Conservation (phyloP, 441 rosid species). For the Populus hybrid region DNA sequence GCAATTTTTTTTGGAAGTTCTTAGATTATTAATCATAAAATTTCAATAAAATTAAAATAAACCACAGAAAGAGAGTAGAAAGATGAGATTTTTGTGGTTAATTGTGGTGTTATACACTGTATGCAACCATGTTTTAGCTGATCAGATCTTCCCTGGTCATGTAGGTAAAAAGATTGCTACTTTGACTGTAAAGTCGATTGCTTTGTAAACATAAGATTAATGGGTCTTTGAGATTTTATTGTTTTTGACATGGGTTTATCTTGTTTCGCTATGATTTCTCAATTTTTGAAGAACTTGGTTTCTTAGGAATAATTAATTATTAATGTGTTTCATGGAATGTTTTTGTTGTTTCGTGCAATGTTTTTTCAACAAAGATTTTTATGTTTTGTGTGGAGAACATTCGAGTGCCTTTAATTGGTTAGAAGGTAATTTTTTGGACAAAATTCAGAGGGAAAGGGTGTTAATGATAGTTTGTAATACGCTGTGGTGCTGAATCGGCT, state of each 20-base stretch:
- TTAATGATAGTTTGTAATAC: neutral
- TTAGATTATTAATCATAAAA: neutral
- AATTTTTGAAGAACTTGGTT: too few relatives aligned
- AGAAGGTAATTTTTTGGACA: neutral
- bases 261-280: too few relatives aligned
- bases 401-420: neutral
- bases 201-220: neutral
- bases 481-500: neutral
- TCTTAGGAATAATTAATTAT: too few relatives aligned
- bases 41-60: neutral
- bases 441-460: neutral
- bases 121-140: conserved; percentile 36
- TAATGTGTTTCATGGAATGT: neutral
- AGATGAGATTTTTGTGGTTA: conserved; percentile 26
- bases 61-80: neutral
- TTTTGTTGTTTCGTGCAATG: neutral
- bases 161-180: conserved; percentile 31
- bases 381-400: neutral
- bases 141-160: conserved; percentile 67
- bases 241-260: too few relatives aligned
- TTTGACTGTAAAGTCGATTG: neutral
- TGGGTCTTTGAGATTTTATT: neutral
- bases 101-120: conserved; percentile 25
- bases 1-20: neutral
- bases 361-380: neutral